Evolutionary conservation across 2,329 filamentous ascomycete genomes (phyloP).

Genomic region (Aspergillus puulaauensis): DNA sequence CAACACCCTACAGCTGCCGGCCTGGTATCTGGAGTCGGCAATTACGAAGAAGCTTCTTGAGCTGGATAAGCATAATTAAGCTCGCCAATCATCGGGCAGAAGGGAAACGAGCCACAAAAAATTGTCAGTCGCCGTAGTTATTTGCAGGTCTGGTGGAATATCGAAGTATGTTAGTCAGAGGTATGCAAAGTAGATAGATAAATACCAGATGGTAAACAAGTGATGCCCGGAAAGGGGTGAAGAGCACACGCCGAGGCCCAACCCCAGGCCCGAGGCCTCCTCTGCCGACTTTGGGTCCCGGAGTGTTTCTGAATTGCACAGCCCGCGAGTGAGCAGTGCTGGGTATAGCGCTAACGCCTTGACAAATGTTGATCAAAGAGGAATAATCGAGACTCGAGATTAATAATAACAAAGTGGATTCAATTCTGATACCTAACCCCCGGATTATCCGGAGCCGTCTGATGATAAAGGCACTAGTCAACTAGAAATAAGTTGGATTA

Average conservation of each 20-base stretch:
- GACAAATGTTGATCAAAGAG: not conserved
- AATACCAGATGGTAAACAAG: not conserved
- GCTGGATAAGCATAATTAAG: not conserved
- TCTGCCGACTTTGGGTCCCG: slow-evolving; percentile 6
- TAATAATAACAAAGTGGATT: not conserved
- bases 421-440: not conserved
- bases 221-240: no score
- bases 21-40: not conserved
- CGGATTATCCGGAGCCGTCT: not conserved
- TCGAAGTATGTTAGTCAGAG: not conserved
- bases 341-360: not conserved
- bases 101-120: not conserved
- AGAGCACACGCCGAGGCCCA: not conserved
- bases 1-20: not conserved
- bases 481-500: not conserved
- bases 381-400: not conserved
- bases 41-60: not conserved
- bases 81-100: not conserved
- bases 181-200: not conserved
- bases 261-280: not conserved
- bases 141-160: not conserved
- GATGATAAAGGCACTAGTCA: not conserved
- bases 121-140: not conserved
- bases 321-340: not conserved
- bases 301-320: not conserved